These are phyloP conservation scores for Cadophora sp. DNA, from an alignment of 2,329 filamentous ascomycete species.

Conservation along the genomic window DNA sequence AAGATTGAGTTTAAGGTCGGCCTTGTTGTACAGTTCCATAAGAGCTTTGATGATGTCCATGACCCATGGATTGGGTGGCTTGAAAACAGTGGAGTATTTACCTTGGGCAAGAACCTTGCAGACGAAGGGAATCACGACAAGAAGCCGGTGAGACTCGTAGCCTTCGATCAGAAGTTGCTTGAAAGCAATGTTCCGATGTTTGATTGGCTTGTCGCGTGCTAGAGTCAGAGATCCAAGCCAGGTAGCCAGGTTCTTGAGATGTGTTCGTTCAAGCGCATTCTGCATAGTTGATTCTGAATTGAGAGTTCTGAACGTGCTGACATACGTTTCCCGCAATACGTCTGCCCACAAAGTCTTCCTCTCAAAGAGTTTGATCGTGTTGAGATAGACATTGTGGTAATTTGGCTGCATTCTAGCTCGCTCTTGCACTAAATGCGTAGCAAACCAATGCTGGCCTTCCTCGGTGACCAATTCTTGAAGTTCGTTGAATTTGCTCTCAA, in stretches of 20 bases:
- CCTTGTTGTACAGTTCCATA: slow-evolving; percentile 91
- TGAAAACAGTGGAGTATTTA: slow-evolving; percentile 84
- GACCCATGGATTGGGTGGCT: slow-evolving; percentile 94
- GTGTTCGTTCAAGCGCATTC: slow-evolving; percentile 81
- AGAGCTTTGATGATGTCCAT: slow-evolving; percentile 94
- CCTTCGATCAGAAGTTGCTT: slow-evolving; percentile 94
- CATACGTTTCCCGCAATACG: slow-evolving; percentile 91
- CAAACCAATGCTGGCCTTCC: slow-evolving; percentile 94
- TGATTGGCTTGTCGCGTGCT: slow-evolving; percentile 92
- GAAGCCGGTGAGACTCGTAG: slow-evolving; percentile 87
- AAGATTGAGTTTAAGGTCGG: slow-evolving; percentile 92
- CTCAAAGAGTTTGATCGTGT: slow-evolving; percentile 83
- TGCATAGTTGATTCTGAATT: slow-evolving; percentile 89
- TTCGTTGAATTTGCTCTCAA: slow-evolving; percentile 83
- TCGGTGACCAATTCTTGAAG: slow-evolving; percentile 79
- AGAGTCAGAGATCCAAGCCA: slow-evolving; percentile 96
- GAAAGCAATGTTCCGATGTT: slow-evolving; percentile 96
- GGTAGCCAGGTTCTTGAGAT: slow-evolving; percentile 90
- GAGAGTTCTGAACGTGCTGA: slow-evolving; percentile 83
- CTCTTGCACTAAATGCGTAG: slow-evolving; percentile 91
- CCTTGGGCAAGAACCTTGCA: slow-evolving; percentile 94
- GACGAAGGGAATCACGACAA: slow-evolving; percentile 95
- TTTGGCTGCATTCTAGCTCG: slow-evolving; percentile 97
- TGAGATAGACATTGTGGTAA: slow-evolving; percentile 91
- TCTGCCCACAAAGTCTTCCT: slow-evolving; percentile 83